A percentile compares a stretch with the other conserved stretches of the same genome.
Conservation (phyloP, 441 rosid genomes). For the Daphne laureola region DNA sequence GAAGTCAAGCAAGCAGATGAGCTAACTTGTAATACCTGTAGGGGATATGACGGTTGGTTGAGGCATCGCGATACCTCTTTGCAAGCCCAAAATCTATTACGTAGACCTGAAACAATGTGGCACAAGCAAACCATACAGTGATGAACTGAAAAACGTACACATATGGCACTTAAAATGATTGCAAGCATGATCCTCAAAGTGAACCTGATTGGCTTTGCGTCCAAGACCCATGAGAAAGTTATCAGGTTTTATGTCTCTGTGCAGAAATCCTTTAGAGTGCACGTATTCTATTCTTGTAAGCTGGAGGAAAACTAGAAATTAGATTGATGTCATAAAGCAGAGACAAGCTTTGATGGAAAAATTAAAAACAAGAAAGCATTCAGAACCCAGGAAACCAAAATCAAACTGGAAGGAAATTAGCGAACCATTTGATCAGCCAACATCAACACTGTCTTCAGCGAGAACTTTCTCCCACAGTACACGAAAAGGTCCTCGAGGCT, state of each 20-base stretch:
- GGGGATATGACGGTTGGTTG: conserved; percentile 64
- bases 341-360: neutral
- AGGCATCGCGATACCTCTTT: conserved; percentile 61
- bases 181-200: neutral
- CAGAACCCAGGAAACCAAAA: neutral
- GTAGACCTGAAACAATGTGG: conserved; percentile 35
- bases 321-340: neutral
- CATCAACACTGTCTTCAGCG: conserved; percentile 54
- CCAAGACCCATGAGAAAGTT: conserved; percentile 96
- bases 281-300: conserved; percentile 80
- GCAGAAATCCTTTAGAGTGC: conserved; percentile 86
- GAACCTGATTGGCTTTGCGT: conserved; percentile 88
- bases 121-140: neutral
- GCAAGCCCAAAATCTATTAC: conserved; percentile 77
- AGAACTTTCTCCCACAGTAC: conserved; percentile 63
- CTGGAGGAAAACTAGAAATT: conserved; percentile 24
- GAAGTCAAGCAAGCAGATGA: conserved; percentile 3
- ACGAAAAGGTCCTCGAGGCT: conserved; percentile 66
- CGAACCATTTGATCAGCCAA: conserved; percentile 68
- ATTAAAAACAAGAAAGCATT: neutral
- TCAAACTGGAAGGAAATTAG: neutral
- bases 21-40: conserved; percentile 35
- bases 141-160: neutral
- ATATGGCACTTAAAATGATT: neutral
- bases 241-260: conserved; percentile 92